Evolutionary conservation across 768 basidiomycete species (phyloP).

Genomic region (Tephrocybe sp.): DNA sequence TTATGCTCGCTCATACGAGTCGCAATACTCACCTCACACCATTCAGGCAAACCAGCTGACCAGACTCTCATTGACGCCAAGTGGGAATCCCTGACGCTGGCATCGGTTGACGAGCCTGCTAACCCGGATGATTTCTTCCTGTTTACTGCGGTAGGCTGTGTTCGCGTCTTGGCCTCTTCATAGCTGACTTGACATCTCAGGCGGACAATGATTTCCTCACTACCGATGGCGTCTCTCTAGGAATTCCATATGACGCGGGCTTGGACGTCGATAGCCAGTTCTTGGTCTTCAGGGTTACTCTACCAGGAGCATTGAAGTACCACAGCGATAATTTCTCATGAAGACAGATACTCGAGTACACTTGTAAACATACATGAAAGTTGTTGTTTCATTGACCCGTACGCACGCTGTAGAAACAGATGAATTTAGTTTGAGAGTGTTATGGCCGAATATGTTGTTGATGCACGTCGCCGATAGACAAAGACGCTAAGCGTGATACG

Average conservation of each 20-base stretch:
- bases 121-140: conserved; percentile 70
- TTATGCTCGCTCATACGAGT: neutral
- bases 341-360: no score
- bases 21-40: neutral
- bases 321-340: no score
- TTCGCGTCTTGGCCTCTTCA: neutral
- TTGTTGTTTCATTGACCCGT: neutral
- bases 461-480: no score
- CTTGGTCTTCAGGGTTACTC: conserved; percentile 60
- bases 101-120: conserved; percentile 46
- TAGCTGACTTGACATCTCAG: conserved; percentile 22
- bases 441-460: no score
- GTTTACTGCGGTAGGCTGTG: conserved; percentile 52
- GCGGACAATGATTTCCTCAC: conserved; percentile 68
- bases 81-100: conserved; percentile 68
- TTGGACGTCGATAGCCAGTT: conserved; percentile 62
- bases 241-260: conserved; percentile 52
- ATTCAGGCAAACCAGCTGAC: conserved; percentile 45
- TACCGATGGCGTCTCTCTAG: conserved; percentile 50
- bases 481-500: no score
- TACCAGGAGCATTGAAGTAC: conserved; percentile 35
- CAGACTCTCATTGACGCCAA: conserved; percentile 59
- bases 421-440: no score
- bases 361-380: no score
- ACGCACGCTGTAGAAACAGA: no score